phyloP scores from a whole-genome alignment of 2,329 filamentous ascomycete species.

The Ceratocystis harringtonii region DNA sequence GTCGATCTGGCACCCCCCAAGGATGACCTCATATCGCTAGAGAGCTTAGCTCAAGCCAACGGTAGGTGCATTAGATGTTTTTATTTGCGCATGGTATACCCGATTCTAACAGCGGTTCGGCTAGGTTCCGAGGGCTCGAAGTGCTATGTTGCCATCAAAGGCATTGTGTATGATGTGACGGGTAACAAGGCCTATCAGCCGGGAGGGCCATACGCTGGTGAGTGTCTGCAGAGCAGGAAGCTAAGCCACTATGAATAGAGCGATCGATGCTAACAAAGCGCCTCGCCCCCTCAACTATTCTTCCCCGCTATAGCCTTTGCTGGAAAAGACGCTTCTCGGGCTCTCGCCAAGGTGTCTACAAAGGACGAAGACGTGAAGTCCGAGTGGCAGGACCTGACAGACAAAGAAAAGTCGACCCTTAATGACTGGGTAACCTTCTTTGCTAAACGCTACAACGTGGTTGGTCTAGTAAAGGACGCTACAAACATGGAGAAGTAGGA shows the following conservation, averaged over 20 bases:
- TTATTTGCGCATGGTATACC: neutral
- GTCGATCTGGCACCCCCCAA: constrained; percentile 72
- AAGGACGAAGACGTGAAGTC: constrained; percentile 69
- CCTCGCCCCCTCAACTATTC: neutral
- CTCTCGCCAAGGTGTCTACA: constrained; percentile 71
- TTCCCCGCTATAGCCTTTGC: constrained; percentile 56
- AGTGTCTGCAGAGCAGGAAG: constrained; percentile 19
- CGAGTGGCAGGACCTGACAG: constrained; percentile 68
- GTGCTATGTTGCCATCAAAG: constrained; percentile 60
- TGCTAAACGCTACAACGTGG: constrained; percentile 87
- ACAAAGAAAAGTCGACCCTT: constrained; percentile 72
- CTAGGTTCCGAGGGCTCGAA: constrained; percentile 49
- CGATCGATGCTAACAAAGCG: neutral
- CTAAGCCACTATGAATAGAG: neutral
- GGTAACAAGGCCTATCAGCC: constrained; percentile 77
- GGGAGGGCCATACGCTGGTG: constrained; percentile 74
- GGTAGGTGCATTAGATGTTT: constrained; percentile 42
- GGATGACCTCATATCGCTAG: constrained; percentile 66
- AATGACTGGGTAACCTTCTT: constrained; percentile 95
- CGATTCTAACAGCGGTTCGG: neutral
- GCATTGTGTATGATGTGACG: constrained; percentile 85
- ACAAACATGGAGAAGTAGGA: constrained; percentile 36
- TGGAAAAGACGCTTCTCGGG: constrained; percentile 89
- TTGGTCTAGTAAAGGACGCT: constrained; percentile 50
- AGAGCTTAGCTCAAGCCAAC: constrained; percentile 66